Base-by-base conservation (phyloP, 108 stramenopile genomes). In the Seminavis robusta region DNA sequence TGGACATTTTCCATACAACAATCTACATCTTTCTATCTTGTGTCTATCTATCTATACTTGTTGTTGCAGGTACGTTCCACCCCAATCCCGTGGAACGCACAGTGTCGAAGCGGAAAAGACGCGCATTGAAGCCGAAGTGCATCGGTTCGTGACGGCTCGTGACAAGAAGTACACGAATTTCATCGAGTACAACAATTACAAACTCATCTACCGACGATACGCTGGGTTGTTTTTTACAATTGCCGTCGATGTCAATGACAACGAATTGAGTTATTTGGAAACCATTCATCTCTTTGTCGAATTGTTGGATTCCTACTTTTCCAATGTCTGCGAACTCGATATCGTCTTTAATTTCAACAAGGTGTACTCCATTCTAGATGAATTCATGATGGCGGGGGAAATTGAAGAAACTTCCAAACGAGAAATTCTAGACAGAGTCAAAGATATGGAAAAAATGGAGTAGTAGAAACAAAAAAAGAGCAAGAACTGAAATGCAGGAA, bases 311-410 rank as follows among this genome's bases (percentile, higher is more conserved):
- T 74, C 86, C 21, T 99, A 98, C 73, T 99, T 99, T 69, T 81
- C 79, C 49, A 99, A 95, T 73, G 95, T 98, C 33, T 98, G 99
- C 70, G 99, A 99, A 78, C 80, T 99, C 62, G 99, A 99, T 65
- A 98, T 99, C 71, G 98, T 99, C 34, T 99, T 98, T 73, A 94
- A 98, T 71, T 99, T 99, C 68, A 97, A 99, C 72, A 97, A 96
- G 80, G 89, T 94, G 17, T 98, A 98, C 71, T 76, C 74, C 60
- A 97, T 98, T 61, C 67, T 98, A 25, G 98, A 98, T 84, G 98
- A 98, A 83, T 94, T 97, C 68, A 97, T 98, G 92, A 65, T 98
- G 65, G 98, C 95, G 58, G 98, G 98, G 45, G 95, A 98, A 66
- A 84, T 98, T 44, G 86, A 92, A 65, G 94, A 86, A 84, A 92